phyloP scores from a whole-genome alignment of 2,329 filamentous ascomycete species.

The Penicillium crustosum region DNA sequence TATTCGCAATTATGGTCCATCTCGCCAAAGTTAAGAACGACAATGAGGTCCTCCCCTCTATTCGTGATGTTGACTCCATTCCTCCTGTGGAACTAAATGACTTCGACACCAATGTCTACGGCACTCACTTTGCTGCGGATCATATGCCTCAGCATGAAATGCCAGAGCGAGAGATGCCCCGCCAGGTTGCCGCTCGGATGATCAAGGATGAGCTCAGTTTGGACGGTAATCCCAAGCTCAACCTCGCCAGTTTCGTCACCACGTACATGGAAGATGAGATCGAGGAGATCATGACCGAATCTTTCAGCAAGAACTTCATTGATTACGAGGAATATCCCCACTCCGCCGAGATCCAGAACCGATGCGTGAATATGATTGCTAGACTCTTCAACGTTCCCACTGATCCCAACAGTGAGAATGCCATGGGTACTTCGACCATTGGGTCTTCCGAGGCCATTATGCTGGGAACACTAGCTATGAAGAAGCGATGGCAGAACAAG shows the following conservation, averaged over 20 bases:
- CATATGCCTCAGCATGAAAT: slow-evolving; percentile 83
- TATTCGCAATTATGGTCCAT: slow-evolving; percentile 41
- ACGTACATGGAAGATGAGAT: slow-evolving; percentile 97
- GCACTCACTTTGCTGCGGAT: slow-evolving; percentile 75
- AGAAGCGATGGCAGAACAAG: slow-evolving; percentile 88
- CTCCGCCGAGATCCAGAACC: slow-evolving; percentile 83
- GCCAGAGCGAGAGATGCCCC: slow-evolving; percentile 87
- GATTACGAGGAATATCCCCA: slow-evolving; percentile 84
- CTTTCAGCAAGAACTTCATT: slow-evolving; percentile 93
- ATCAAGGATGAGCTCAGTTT: slow-evolving; percentile 93
- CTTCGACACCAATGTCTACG: slow-evolving; percentile 79
- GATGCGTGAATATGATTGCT: slow-evolving; percentile 88
- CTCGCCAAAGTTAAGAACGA: slow-evolving; percentile 42
- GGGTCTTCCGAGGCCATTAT: slow-evolving; percentile 74
- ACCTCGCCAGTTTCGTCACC: slow-evolving; percentile 85
- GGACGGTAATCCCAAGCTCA: slow-evolving; percentile 84
- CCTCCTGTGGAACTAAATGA: slow-evolving; percentile 47
- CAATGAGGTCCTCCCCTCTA: slow-evolving; percentile 36
- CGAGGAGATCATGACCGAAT: slow-evolving; percentile 91
- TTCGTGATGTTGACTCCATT: slow-evolving; percentile 42
- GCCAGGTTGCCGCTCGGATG: slow-evolving; percentile 90
- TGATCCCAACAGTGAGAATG: slow-evolving; percentile 55
- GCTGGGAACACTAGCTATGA: slow-evolving; percentile 73
- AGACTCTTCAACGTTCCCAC: slow-evolving; percentile 79
- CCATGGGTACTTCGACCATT: slow-evolving; percentile 84